Evolutionary conservation across 2,329 filamentous ascomycete species (phyloP).

Genomic region (Aspergillus clavatus): DNA sequence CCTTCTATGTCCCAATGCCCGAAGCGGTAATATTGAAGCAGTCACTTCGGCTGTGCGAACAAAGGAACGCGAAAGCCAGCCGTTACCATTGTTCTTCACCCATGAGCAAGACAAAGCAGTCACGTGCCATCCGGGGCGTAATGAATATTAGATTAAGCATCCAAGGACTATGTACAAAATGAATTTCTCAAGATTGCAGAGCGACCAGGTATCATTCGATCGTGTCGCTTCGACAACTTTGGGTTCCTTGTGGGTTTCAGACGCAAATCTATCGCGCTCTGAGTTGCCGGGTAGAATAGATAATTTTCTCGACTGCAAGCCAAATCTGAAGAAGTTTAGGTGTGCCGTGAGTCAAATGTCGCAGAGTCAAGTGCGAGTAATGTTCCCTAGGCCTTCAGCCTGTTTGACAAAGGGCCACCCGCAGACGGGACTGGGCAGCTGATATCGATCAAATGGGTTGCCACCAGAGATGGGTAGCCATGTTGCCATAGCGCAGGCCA

Average conservation of each 20-base stretch:
- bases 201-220: neutral
- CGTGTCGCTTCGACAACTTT: neutral
- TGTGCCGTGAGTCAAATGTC: neutral
- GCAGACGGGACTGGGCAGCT: neutral
- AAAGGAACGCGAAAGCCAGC: conserved; percentile 9
- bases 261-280: neutral
- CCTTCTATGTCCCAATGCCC: neutral
- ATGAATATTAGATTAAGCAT: conserved; percentile 8
- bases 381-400: neutral
- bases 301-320: neutral
- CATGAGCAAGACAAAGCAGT: neutral
- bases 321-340: neutral
- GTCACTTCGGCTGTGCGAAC: conserved; percentile 8
- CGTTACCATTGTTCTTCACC: conserved; percentile 19
- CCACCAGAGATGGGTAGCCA: neutral
- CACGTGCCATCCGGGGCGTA: conserved; percentile 7
- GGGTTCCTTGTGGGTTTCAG: neutral
- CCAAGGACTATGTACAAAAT: neutral
- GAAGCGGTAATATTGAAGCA: conserved; percentile 22
- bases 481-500: neutral
- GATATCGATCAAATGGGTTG: neutral
- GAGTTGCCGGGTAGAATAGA: neutral
- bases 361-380: neutral
- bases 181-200: neutral
- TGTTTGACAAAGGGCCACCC: neutral